Conservation (phyloP, 2,329 filamentous ascomycete species). For the Hymenoscyphus fructigenus region DNA sequence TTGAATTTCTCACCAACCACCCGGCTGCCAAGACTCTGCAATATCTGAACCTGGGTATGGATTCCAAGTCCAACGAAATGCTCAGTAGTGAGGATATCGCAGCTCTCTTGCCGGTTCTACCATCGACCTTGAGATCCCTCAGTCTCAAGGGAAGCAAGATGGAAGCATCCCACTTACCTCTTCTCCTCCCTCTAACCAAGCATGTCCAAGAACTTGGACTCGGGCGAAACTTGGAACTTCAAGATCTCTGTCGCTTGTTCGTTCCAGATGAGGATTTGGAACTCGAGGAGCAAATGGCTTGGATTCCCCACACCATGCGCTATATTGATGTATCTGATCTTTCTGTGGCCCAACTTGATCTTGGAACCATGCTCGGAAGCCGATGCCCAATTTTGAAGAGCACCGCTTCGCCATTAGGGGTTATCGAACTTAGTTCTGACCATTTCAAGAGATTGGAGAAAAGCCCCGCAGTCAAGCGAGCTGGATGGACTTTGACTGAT, state of each 20-base stretch:
- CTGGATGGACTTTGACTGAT: conserved; percentile 15
- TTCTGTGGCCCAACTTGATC: conserved; percentile 56
- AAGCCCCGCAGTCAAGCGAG: conserved; percentile 36
- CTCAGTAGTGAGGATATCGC: conserved; percentile 65
- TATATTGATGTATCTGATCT: conserved; percentile 79
- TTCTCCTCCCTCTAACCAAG: conserved; percentile 65
- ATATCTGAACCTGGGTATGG: conserved; percentile 71
- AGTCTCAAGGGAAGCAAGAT: conserved; percentile 76
- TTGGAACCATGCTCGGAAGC: conserved; percentile 52
- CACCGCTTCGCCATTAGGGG: conserved; percentile 67
- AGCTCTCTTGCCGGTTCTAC: conserved; percentile 63
- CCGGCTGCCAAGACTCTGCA: conserved; percentile 66
- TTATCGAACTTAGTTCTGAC: conserved; percentile 72
- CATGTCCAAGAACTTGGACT: conserved; percentile 75
- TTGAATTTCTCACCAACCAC: conserved; percentile 70
- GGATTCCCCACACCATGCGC: conserved; percentile 61
- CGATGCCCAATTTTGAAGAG: conserved; percentile 56
- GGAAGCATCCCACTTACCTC: conserved; percentile 60
- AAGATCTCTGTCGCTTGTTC: conserved; percentile 50
- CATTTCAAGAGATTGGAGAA: conserved; percentile 63
- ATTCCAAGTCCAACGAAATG: conserved; percentile 70
- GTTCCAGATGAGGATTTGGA: conserved; percentile 29
- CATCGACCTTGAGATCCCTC: conserved; percentile 66
- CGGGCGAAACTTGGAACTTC: conserved; percentile 64
- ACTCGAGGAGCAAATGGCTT: conserved; percentile 41